Evolutionary conservation across 1,139 yeast species (phyloP), one percentile per base, ranked within the genome.

Genomic region (Hansenula lynferdii): DNA sequence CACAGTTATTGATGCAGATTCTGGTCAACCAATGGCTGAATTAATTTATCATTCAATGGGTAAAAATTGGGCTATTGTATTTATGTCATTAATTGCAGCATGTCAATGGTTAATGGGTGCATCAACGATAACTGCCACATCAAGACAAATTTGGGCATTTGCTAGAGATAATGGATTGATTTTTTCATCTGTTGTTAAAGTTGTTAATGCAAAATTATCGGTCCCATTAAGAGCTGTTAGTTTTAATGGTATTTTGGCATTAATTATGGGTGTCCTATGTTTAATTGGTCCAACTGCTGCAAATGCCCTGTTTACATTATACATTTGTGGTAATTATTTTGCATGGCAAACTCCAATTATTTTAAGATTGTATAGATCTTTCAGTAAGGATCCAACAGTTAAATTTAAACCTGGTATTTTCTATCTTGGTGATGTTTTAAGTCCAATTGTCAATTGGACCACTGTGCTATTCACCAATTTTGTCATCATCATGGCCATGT

Each of bases 61-160:
- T 29, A 77, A 76, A 53, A 65, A 69, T 35, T 82, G 89, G 86
- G 80, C 87, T 2, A 64, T 79, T 44, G 81, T 80, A 0, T 74
- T 81, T 39, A 77, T 79, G 81, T 55, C 75, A 1, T 55, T 78
- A 35, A 75, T 77, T 51, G 77, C 81, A 2, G 60, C 69, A 48
- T 80, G 82, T 37, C 85, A 78, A 57, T 79, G 73, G 59, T 56
- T 78, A 37, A 82, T 82, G 86, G 87, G 86, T 6, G 67, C 76
- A 14, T 72, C 80, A 1, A 67, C 74, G 23, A 56, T 70, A 30
- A 68, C 72, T 17, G 77, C 77, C 7, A 66, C 70, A 35, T 72
- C 75, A 14, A 64, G 77, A 53, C 76, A 70, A 50, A 60, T 70
- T 34, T 72, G 74, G 72, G 76, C 77, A 2, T 69, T 72, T 48